These are phyloP conservation scores for Aspergillus brunneoviolaceus DNA, from an alignment of 2,329 filamentous ascomycete species.

Conservation along the genomic window DNA sequence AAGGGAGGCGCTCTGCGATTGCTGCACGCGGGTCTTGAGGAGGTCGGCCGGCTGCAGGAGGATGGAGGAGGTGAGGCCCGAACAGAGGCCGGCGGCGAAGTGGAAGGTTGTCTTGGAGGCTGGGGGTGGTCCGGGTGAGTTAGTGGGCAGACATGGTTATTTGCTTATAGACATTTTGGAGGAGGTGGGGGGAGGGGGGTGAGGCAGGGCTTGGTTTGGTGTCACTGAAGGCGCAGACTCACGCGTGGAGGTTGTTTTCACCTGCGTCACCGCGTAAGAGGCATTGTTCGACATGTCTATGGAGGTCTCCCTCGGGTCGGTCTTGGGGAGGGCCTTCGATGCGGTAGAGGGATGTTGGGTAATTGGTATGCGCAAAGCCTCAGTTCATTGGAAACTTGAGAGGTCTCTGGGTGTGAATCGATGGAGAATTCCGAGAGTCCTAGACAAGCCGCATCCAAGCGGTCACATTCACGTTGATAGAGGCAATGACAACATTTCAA, in stretches of 20 bases:
- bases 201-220: background rate
- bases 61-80: constrained; percentile 82
- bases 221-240: constrained; percentile 12
- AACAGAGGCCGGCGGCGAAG: constrained; percentile 83
- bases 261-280: constrained; percentile 28
- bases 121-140: constrained; percentile 10
- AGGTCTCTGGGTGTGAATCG: background rate
- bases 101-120: constrained; percentile 63
- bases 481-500: constrained; percentile 11
- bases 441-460: constrained; percentile 8
- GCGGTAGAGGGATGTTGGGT: background rate
- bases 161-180: background rate
- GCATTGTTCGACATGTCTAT: constrained; percentile 34
- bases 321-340: constrained; percentile 4
- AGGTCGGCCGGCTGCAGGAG: constrained; percentile 94
- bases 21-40: constrained; percentile 93
- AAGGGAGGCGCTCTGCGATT: constrained; percentile 71
- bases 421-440: constrained; percentile 1
- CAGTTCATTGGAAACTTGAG: background rate
- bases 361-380: background rate
- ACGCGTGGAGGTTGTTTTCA: constrained; percentile 34
- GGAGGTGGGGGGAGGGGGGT: too few species aligned
- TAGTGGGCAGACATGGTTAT: background rate
- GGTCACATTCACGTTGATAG: constrained; percentile 9
- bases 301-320: constrained; percentile 6